Conservation (phyloP, 2,329 filamentous ascomycete genomes). For the Cladosporium colombiae region DNA sequence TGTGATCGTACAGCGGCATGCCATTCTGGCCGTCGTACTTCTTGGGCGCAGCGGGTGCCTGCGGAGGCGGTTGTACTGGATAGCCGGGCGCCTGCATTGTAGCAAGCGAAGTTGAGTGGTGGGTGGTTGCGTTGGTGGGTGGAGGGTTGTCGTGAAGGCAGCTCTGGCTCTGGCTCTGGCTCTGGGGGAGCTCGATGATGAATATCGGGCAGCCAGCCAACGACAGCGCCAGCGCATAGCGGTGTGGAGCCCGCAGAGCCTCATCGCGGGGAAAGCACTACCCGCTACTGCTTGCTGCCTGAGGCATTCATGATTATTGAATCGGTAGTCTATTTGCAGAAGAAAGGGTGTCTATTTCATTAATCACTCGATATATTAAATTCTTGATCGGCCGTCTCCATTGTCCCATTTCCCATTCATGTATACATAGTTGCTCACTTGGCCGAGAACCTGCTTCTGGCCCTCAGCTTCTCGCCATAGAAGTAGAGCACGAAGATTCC, state of each 20-base stretch:
- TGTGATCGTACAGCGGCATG: conserved; percentile 49
- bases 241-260: conserved; percentile 3
- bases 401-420: background rate
- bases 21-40: conserved; percentile 53
- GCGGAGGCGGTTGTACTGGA: conserved; percentile 26
- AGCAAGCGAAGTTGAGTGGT: conserved; percentile 4
- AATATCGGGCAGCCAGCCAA: background rate
- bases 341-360: background rate
- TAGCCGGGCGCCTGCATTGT: conserved; percentile 19
- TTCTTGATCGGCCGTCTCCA: background rate
- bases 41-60: conserved; percentile 40
- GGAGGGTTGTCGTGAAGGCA: conserved; percentile 2
- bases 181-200: conserved; percentile 10
- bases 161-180: conserved; percentile 10
- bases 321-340: background rate
- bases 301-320: background rate
- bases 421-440: conserved; percentile 28
- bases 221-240: background rate
- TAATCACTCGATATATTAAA: background rate
- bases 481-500: conserved; percentile 59
- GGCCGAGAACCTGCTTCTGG: conserved; percentile 59
- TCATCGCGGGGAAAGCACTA: background rate
- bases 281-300: background rate
- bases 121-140: conserved; percentile 2
- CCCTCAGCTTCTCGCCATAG: conserved; percentile 56